A percentile compares a stretch with the other conserved stretches of the same genome.
These are phyloP conservation scores for Gossypium sturtianum DNA, from an alignment of 345 rosid genomes.

Conservation along the genomic window DNA sequence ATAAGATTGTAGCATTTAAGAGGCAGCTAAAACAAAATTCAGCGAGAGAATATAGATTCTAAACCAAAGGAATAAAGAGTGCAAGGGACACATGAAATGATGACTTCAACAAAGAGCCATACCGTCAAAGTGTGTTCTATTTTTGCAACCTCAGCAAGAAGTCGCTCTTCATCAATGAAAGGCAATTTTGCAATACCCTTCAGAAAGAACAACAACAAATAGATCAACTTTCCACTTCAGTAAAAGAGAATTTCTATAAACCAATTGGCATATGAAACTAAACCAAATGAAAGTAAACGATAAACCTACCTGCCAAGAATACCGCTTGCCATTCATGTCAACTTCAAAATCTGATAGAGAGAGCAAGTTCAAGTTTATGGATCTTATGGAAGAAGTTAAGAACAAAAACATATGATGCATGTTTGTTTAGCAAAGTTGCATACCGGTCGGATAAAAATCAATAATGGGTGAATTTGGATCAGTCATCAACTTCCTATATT, in stretches of 20 bases:
- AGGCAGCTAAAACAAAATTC: not conserved
- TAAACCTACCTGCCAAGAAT: constrained; percentile 60
- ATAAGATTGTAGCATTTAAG: constrained; percentile 8
- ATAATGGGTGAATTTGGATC: constrained; percentile 77
- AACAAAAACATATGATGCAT: not conserved
- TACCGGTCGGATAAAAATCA: constrained; percentile 75
- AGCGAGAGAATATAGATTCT: not conserved
- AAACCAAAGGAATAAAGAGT: not conserved
- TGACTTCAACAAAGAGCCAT: not conserved
- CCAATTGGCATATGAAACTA: not conserved
- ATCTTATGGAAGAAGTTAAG: not conserved
- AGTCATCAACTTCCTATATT: constrained; percentile 73
- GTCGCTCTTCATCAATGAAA: constrained; percentile 84
- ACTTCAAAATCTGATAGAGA: constrained; percentile 51
- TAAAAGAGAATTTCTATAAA: not conserved
- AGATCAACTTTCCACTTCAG: not conserved
- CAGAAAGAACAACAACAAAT: not conserved
- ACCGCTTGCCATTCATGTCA: constrained; percentile 96
- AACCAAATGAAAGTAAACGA: not conserved
- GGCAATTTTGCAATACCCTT: constrained; percentile 85
- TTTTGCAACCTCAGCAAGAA: constrained; percentile 63
- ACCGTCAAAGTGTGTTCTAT: constrained; percentile 49
- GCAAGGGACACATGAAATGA: not conserved
- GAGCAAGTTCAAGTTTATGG: not conserved
- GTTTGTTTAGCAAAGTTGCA: not conserved